These are phyloP conservation scores for Orbilia ellipsospora DNA, from an alignment of 2,329 filamentous ascomycete genomes.

Conservation along the genomic window DNA sequence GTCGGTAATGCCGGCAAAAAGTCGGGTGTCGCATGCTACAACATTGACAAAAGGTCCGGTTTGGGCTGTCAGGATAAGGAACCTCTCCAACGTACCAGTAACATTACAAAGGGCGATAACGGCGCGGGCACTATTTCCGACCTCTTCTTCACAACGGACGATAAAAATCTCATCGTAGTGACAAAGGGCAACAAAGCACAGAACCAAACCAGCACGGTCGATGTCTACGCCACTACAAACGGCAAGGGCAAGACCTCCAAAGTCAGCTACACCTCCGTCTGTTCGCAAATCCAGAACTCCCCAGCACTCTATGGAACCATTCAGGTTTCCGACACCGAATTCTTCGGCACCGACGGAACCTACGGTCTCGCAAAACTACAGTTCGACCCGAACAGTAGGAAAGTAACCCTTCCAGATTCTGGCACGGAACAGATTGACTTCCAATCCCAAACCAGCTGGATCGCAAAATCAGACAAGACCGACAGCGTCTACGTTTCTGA, in stretches of 20 bases:
- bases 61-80: constrained; percentile 64
- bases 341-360: constrained; percentile 71
- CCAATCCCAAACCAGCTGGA: constrained; percentile 72
- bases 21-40: constrained; percentile 65
- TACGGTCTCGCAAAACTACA: constrained; percentile 69
- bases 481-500: constrained; percentile 71
- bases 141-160: constrained; percentile 70
- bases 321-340: constrained; percentile 64
- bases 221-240: constrained; percentile 41
- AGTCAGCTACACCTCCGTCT: constrained; percentile 16
- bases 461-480: constrained; percentile 65
- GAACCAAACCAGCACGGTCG: constrained; percentile 68
- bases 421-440: constrained; percentile 65
- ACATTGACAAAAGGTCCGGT: constrained; percentile 62
- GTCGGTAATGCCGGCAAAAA: constrained; percentile 65
- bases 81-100: constrained; percentile 58
- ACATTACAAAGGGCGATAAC: constrained; percentile 62
- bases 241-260: constrained; percentile 8
- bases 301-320: constrained; percentile 70
- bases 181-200: constrained; percentile 71
- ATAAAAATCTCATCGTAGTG: constrained; percentile 67
- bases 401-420: constrained; percentile 61
- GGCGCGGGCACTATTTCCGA: constrained; percentile 72
- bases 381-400: constrained; percentile 61
- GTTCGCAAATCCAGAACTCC: constrained; percentile 64